Evolutionary conservation across 2,329 filamentous ascomycete species (phyloP).

Genomic region (Emergomyces africanus): DNA sequence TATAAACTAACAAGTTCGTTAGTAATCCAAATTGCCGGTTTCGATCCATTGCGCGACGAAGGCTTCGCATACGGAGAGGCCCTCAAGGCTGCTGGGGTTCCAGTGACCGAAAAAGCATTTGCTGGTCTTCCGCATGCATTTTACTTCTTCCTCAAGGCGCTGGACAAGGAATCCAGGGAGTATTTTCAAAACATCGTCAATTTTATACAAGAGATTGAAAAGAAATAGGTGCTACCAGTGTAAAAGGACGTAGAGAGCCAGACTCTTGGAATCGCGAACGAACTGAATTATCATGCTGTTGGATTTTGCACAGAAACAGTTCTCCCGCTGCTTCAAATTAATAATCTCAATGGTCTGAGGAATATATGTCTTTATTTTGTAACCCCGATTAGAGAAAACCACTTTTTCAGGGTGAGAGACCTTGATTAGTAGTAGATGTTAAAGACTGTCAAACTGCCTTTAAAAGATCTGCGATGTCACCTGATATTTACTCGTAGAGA

Average conservation of each 20-base stretch:
- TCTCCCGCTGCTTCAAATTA: too few relatives aligned
- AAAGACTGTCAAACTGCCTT: too few relatives aligned
- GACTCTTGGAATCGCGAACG: too few relatives aligned
- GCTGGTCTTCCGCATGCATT: not conserved
- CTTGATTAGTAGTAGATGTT: too few relatives aligned
- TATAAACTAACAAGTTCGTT: not conserved
- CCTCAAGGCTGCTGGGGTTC: not conserved
- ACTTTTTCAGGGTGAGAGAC: too few relatives aligned
- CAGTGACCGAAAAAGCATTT: not conserved
- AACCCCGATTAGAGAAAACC: too few relatives aligned
- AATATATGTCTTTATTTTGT: too few relatives aligned
- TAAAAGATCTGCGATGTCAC: too few relatives aligned
- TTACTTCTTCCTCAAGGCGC: not conserved
- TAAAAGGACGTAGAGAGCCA: not conserved
- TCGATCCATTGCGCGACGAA: not conserved
- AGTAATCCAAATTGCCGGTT: slow-evolving; percentile 1
- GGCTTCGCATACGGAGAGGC: slow-evolving; percentile 1
- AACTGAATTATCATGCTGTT: too few relatives aligned
- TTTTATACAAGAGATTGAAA: not conserved
- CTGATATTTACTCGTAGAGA: too few relatives aligned
- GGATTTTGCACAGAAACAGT: too few relatives aligned
- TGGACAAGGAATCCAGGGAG: slow-evolving; percentile 1
- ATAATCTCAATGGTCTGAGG: too few relatives aligned
- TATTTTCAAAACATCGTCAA: slow-evolving; percentile 1
- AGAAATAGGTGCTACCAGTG: not conserved